These are phyloP conservation scores for Pyricularia sp. DNA, from an alignment of 2,329 filamentous ascomycete species.

Conservation along the genomic window DNA sequence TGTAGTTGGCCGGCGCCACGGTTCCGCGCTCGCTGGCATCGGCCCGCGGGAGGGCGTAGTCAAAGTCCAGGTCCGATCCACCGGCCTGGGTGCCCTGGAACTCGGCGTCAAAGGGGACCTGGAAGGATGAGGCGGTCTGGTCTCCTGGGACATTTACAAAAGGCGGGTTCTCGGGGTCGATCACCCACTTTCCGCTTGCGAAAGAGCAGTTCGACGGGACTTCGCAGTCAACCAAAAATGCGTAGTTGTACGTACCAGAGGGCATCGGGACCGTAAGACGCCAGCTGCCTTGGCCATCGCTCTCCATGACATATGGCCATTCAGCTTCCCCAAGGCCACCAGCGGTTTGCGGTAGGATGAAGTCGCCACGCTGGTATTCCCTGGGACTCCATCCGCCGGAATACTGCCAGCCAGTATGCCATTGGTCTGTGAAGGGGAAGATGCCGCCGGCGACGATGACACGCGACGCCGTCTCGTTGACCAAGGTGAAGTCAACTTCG, in stretches of 20 bases:
- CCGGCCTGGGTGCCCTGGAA: conserved; percentile 12
- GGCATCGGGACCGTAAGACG: conserved; percentile 15
- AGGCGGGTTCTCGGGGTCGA: conserved; percentile 15
- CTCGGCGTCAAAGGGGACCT: conserved; percentile 14
- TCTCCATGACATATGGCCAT: conserved; percentile 16
- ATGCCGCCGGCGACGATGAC: conserved; percentile 15
- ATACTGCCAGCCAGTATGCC: conserved; percentile 12
- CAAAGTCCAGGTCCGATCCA: conserved; percentile 9
- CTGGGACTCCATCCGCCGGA: conserved; percentile 11
- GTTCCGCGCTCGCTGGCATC: conserved; percentile 14
- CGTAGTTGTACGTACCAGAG: conserved; percentile 16
- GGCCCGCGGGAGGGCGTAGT: conserved; percentile 11
- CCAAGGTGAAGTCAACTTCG: conserved; percentile 15
- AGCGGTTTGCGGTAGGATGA: conserved; percentile 8
- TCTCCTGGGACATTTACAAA: conserved; percentile 16
- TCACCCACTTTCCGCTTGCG: conserved; percentile 16
- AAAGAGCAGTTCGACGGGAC: conserved; percentile 14
- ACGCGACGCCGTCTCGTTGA: conserved; percentile 12
- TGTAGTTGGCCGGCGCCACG: conserved; percentile 16
- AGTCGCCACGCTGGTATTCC: conserved; percentile 16
- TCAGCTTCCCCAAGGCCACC: conserved; percentile 4
- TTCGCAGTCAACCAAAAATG: conserved; percentile 16
- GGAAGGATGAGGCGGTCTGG: conserved; percentile 15
- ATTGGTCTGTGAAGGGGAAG: conserved; percentile 15
- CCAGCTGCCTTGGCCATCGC: conserved; percentile 12